A percentile compares a stretch with the other conserved stretches of the same genome.
These are phyloP conservation scores for Fonsecaea multimorphosa DNA, from an alignment of 2,329 filamentous ascomycete species.

Conservation along the genomic window DNA sequence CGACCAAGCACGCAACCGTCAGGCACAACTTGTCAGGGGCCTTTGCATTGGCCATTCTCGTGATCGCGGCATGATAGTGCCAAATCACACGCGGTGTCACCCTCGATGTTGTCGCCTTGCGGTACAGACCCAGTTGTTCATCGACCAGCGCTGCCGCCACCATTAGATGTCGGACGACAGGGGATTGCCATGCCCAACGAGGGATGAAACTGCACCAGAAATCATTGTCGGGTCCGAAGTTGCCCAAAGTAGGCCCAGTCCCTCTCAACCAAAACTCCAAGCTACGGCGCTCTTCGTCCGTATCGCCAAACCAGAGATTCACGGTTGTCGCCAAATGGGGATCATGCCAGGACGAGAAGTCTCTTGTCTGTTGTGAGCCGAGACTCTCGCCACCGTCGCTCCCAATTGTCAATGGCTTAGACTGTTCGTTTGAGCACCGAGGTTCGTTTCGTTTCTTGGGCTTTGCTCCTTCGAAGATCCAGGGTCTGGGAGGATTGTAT, in stretches of 20 bases:
- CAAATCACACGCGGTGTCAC: slow-evolving; percentile 9
- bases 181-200: slow-evolving; percentile 17
- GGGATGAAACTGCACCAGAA: slow-evolving; percentile 23
- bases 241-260: slow-evolving; percentile 22
- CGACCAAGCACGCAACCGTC: slow-evolving; percentile 17
- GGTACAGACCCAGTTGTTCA: slow-evolving; percentile 22
- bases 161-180: slow-evolving; percentile 17
- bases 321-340: background rate
- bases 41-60: slow-evolving; percentile 12
- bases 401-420: background rate
- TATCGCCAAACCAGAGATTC: slow-evolving; percentile 11
- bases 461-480: slow-evolving; percentile 17
- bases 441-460: background rate
- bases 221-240: slow-evolving; percentile 16
- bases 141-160: slow-evolving; percentile 19
- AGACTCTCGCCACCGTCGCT: background rate
- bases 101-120: slow-evolving; percentile 10
- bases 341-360: background rate
- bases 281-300: slow-evolving; percentile 9
- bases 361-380: background rate
- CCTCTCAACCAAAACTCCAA: slow-evolving; percentile 19
- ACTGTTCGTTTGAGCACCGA: background rate
- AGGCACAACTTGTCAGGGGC: slow-evolving; percentile 8
- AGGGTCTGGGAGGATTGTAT: slow-evolving; percentile 14
- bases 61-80: slow-evolving; percentile 21